Evolutionary conservation across 1,284 basidiomycete species (phyloP).

Genomic region (Athelia sp.): DNA sequence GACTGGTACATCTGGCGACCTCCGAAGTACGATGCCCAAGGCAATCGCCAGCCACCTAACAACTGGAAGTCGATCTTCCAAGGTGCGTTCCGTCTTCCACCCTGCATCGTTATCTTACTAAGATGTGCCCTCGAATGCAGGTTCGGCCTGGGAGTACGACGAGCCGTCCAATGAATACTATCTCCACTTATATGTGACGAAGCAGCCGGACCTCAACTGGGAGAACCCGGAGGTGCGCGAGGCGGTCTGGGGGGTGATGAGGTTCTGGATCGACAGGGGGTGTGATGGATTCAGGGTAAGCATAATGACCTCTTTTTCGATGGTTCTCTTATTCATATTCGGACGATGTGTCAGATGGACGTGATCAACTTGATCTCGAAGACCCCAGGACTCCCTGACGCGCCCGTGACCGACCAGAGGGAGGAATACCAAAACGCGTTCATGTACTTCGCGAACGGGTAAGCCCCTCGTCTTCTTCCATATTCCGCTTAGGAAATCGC

Average conservation of each 20-base stretch:
- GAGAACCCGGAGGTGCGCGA: constrained; percentile 58
- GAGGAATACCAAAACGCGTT: constrained; percentile 55
- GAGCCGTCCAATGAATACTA: constrained; percentile 69
- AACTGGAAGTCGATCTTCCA: constrained; percentile 73
- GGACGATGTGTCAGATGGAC: constrained; percentile 44
- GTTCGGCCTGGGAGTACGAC: constrained; percentile 73
- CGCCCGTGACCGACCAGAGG: constrained; percentile 45
- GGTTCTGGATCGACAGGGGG: constrained; percentile 72
- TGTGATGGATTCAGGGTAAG: constrained; percentile 71
- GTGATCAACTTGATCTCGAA: constrained; percentile 70
- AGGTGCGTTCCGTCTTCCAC: constrained; percentile 28
- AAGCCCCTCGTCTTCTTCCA: constrained; percentile 9
- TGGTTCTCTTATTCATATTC: neutral
- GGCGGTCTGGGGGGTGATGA: constrained; percentile 63
- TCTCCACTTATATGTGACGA: constrained; percentile 63
- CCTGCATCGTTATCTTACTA: neutral
- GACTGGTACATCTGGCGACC: constrained; percentile 78
- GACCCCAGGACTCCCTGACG: constrained; percentile 59
- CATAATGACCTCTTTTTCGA: neutral
- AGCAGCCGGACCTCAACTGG: constrained; percentile 83
- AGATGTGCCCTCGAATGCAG: constrained; percentile 25
- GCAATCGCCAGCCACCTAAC: constrained; percentile 57
- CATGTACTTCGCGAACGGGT: constrained; percentile 59
- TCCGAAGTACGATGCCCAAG: constrained; percentile 48
- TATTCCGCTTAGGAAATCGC: neutral